Base-by-base conservation (phyloP, 805 yeast species). In the Yarrowia sp. region DNA sequence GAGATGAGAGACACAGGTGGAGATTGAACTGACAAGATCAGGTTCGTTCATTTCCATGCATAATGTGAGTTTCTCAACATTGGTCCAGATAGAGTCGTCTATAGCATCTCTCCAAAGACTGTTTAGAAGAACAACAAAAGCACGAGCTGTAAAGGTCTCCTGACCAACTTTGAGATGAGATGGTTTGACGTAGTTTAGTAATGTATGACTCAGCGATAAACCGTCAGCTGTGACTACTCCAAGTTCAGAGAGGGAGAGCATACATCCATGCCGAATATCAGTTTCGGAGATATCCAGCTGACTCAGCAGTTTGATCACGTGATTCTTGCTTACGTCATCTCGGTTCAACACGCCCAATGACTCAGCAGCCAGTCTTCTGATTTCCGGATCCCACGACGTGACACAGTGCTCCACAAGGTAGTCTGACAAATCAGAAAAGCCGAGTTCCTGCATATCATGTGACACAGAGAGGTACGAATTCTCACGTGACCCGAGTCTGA, bases 401-500 rank as follows among this genome's bases (percentile, higher is more conserved):
- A 79, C 67, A 9, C 77, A 76, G 18, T 76, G 75, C 0, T 69
- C 61, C 0, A 77, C 31, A 7, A 84, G 68, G 58, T 73, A 73
- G 0, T 71, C 72, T 1, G 73, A 48, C 61, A 77, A 15, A 15
- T 51, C 31, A 3, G 41, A 13, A 42, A 58, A 68, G 5, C 73
- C 73, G 9, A 69, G 48, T 38, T 66, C 35, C 51, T 57, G 50
- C 66, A 68, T 55, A 68, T 70, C 65, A 60, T 73, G 63, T 0
- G 83, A 74, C 11, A 81, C 76, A 1, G 71, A 70, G 10, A 74
- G 42, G 68, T 74, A 85, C 3, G 87, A 74, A 66, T 77, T 64
- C 48, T 74, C 64, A 58, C 81, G 67, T 65, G 80, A 76, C 5
- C 85, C 84, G 11, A 86, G 72, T 7, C 77, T 73, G 53, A 80